Evolutionary conservation across 2,329 filamentous ascomycete species (phyloP).

Genomic region (Teratosphaeriaceae sp.): DNA sequence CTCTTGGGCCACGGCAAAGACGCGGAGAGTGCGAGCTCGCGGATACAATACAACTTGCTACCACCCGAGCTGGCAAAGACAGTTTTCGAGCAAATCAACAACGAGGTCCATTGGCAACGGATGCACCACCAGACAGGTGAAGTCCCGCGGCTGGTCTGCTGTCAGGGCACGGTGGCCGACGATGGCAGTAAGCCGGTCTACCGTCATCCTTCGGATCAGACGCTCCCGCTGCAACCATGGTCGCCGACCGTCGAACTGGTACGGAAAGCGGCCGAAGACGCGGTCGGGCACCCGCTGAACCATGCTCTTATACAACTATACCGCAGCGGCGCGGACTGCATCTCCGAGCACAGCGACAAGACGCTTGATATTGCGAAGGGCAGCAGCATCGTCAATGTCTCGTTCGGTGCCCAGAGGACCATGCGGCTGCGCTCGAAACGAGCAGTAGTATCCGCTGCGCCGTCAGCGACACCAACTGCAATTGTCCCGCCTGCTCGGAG

Average conservation of each 20-base stretch:
- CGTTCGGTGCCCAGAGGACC: slow-evolving; percentile 81
- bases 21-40: slow-evolving; percentile 62
- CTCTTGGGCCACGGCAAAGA: slow-evolving; percentile 23
- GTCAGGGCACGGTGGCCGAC: slow-evolving; percentile 69
- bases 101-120: slow-evolving; percentile 78
- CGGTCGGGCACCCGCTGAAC: slow-evolving; percentile 75
- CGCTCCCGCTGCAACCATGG: slow-evolving; percentile 69
- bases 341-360: slow-evolving; percentile 96
- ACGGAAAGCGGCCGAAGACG: slow-evolving; percentile 59
- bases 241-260: slow-evolving; percentile 65
- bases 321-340: slow-evolving; percentile 80
- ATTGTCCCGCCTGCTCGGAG: slow-evolving; percentile 30
- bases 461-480: slow-evolving; percentile 1
- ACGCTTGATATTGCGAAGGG: slow-evolving; percentile 79
- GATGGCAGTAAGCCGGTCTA: slow-evolving; percentile 86
- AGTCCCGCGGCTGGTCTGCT: slow-evolving; percentile 84
- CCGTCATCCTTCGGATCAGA: slow-evolving; percentile 86
- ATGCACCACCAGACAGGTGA: slow-evolving; percentile 92
- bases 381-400: slow-evolving; percentile 86
- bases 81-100: slow-evolving; percentile 62
- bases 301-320: slow-evolving; percentile 93
- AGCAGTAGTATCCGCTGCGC: slow-evolving; percentile 8
- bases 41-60: slow-evolving; percentile 64
- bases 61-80: slow-evolving; percentile 43
- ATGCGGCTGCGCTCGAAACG: slow-evolving; percentile 88